Base-by-base conservation (phyloP, 768 basidiomycete genomes). In the Lactarius sanguifluus region DNA sequence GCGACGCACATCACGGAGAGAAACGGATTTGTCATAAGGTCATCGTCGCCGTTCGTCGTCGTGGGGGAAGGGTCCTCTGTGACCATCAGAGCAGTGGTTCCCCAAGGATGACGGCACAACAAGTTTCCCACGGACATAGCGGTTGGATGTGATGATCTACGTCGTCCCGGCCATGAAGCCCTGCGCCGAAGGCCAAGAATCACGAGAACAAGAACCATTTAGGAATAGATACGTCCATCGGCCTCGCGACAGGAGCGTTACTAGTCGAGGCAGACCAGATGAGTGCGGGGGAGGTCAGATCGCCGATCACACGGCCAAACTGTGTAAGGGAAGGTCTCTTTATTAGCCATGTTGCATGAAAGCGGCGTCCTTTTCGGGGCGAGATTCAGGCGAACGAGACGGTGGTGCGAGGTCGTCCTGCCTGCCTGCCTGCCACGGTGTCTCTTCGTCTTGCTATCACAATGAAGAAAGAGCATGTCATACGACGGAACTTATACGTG, bases 111-210 rank as follows among this genome's bases (percentile, higher is more conserved):
- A 40, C 36, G 50, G 20, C 25, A 47, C 64, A 34, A 60, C 4
- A 57, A 40, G 28, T 20, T 62, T 66, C 65, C 60, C 65, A 57
- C 56, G 56, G 25, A 50, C 3, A 61, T 62, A 23, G 15, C n/a
- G 25, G 57, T 40, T 16, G 8, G 55, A 30, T 8, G 36, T 15
- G 23, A 57, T 36, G 56, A 57, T 43, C 32, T 20, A 25, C 28
- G n/a, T 56, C 13, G 23, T 32, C 16, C 18, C 60, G 15, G 34
- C 25, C 4, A 47, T n/a, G 32, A 58, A 41, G n/a, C 15, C 36
- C 45, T 59, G 36, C 23, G 34, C 16, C 18, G 25, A 7, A 13
- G 20, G 41, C 7, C 36, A 43, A 38, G 13, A 6, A 52, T 6
- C n/a, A 34, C 32, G 59, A 20, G 5, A 12, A 16, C 56, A 13